These are phyloP conservation scores for Paracoccidioides brasiliensis DNA, from an alignment of 2,329 filamentous ascomycete species.

Conservation along the genomic window DNA sequence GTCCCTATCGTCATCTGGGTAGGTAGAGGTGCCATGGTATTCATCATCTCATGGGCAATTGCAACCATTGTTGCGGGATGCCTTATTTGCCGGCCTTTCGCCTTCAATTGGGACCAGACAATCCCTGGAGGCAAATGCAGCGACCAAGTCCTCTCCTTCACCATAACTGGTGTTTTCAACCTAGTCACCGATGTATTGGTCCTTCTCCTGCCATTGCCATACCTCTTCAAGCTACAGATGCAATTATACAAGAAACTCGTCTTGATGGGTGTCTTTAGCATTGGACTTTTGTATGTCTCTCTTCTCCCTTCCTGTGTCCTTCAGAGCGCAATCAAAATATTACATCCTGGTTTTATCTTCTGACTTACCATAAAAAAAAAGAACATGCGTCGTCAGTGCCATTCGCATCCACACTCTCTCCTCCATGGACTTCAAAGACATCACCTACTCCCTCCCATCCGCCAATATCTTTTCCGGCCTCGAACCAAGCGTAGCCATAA, in stretches of 20 bases:
- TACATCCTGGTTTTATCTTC: too few relatives aligned
- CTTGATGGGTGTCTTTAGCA: conserved; percentile 13
- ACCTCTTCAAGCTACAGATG: conserved; percentile 15
- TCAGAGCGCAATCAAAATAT: not conserved
- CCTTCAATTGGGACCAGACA: conserved; percentile 17
- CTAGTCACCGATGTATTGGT: conserved; percentile 16
- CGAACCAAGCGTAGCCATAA: conserved; percentile 30
- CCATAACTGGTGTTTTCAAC: conserved; percentile 14
- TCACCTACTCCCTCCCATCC: conserved; percentile 23
- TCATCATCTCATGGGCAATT: conserved; percentile 14
- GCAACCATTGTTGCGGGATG: conserved; percentile 17
- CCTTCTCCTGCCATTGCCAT: conserved; percentile 14
- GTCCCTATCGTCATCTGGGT: conserved; percentile 7
- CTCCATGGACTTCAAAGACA: conserved; percentile 22
- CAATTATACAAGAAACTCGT: conserved; percentile 15
- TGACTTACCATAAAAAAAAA: conserved; percentile 6
- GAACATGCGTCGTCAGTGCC: conserved; percentile 24
- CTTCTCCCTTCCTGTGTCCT: not conserved
- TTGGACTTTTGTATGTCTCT: conserved; percentile 15
- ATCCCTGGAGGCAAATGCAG: conserved; percentile 14
- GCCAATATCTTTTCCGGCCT: conserved; percentile 27
- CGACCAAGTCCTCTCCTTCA: conserved; percentile 15
- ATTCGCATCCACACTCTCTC: conserved; percentile 25
- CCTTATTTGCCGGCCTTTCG: conserved; percentile 14
- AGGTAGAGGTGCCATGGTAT: conserved; percentile 6